Evolutionary conservation across 2,329 filamentous ascomycete species (phyloP).

Genomic region (Paramyrothecium sp.): DNA sequence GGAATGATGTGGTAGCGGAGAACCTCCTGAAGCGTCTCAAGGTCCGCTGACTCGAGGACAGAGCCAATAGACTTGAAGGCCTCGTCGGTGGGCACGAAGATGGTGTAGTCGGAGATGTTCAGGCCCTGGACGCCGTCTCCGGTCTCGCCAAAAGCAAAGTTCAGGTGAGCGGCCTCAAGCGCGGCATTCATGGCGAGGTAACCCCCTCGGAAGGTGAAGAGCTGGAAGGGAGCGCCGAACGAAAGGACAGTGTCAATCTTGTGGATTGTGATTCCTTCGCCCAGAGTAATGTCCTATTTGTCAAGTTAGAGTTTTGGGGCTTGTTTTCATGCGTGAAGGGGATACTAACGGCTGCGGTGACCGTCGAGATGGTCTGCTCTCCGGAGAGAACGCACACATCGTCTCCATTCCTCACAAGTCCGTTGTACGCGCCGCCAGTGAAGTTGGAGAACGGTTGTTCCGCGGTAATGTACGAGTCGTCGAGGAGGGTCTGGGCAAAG

Average conservation of each 20-base stretch:
- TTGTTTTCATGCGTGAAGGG: background rate
- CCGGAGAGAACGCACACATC: conserved; percentile 31
- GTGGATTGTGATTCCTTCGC: conserved; percentile 10
- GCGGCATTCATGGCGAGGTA: conserved; percentile 2
- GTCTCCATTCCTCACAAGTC: conserved; percentile 26
- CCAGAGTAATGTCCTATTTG: conserved; percentile 23
- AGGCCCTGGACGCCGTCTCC: background rate
- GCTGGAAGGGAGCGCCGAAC: conserved; percentile 1
- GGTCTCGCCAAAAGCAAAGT: conserved; percentile 1
- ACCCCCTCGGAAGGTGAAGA: background rate
- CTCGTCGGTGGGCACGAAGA: conserved; percentile 2
- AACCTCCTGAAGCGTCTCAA: background rate
- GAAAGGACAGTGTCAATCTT: conserved; percentile 1
- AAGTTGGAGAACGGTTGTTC: conserved; percentile 34
- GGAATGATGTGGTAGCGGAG: conserved; percentile 3
- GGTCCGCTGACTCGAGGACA: background rate
- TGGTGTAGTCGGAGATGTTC: conserved; percentile 3
- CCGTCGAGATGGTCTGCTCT: conserved; percentile 26
- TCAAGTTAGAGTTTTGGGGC: background rate
- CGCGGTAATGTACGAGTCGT: conserved; percentile 24
- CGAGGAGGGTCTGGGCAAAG: conserved; percentile 26
- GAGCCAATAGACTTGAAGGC: conserved; percentile 1
- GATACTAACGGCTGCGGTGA: conserved; percentile 25
- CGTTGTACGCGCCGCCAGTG: conserved; percentile 34
- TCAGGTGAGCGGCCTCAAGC: background rate